Evolutionary conservation across 2,329 filamentous ascomycete genomes (phyloP).

Genomic region (Alternaria dauci): DNA sequence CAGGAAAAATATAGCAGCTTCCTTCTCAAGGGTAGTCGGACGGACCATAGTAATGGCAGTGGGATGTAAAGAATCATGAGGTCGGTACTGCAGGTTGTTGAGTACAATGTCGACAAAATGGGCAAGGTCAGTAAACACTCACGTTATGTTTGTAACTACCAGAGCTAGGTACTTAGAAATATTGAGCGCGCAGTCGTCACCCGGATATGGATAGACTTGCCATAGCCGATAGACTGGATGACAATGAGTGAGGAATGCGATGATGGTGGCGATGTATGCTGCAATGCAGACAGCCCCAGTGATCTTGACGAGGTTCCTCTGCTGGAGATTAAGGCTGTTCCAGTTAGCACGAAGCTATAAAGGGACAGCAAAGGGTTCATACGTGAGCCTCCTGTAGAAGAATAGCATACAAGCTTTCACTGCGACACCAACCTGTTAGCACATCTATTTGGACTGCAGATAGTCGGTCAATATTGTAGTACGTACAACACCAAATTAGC

Average conservation of each 20-base stretch:
- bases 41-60: conserved; percentile 7
- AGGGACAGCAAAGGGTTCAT: not conserved
- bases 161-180: conserved; percentile 19
- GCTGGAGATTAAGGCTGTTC: conserved; percentile 13
- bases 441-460: not conserved
- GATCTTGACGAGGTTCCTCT: conserved; percentile 11
- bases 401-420: conserved; percentile 24
- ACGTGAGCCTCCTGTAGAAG: conserved; percentile 21
- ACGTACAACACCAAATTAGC: conserved; percentile 22
- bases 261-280: conserved; percentile 14
- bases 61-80: conserved; percentile 12
- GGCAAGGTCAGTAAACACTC: not conserved
- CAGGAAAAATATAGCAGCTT: conserved; percentile 2
- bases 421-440: not conserved
- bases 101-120: not conserved
- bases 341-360: not conserved
- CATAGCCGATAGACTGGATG: conserved; percentile 17
- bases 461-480: not conserved
- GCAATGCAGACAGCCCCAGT: conserved; percentile 12
- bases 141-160: conserved; percentile 17
- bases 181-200: conserved; percentile 18
- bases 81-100: not conserved
- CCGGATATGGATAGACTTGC: conserved; percentile 21
- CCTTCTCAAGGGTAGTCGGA: not conserved
- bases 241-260: conserved; percentile 16